These are phyloP conservation scores for Brassica incana DNA, from an alignment of 345 rosid species.

Conservation along the genomic window DNA sequence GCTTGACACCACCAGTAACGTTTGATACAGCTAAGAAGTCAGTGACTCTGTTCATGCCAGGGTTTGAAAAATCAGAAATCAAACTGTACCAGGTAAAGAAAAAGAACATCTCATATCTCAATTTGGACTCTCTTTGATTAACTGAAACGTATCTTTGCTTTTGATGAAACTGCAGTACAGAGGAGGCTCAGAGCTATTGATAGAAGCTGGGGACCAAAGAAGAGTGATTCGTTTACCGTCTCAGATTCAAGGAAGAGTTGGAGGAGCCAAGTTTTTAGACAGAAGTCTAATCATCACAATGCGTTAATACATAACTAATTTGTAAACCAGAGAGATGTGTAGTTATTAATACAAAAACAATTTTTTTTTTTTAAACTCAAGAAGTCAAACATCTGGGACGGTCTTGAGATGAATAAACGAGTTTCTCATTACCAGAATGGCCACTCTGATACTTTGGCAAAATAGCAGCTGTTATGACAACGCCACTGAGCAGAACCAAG, in stretches of 20 bases:
- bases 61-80: constrained; percentile 89
- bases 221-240: constrained; percentile 67
- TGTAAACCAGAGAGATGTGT: constrained; percentile 18
- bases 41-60: constrained; percentile 84
- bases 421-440: constrained; percentile 36
- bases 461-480: constrained; percentile 63
- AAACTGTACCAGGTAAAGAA: constrained; percentile 75
- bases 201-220: constrained; percentile 91
- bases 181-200: constrained; percentile 84
- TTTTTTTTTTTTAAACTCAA: constrained; percentile 9
- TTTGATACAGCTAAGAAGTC: constrained; percentile 59
- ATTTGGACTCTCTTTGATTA: neutral
- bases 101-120: neutral
- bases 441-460: constrained; percentile 52
- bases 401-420: constrained; percentile 45
- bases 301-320: constrained; percentile 38
- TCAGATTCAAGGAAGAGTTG: constrained; percentile 79
- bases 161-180: constrained; percentile 64
- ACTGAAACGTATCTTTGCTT: neutral
- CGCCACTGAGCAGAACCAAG: constrained; percentile 66
- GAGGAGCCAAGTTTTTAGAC: constrained; percentile 76
- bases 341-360: neutral
- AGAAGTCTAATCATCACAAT: constrained; percentile 75
- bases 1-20: constrained; percentile 47
- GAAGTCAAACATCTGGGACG: constrained; percentile 53